Base-by-base conservation (phyloP, 768 basidiomycete genomes). In the Mycena galericulata region DNA sequence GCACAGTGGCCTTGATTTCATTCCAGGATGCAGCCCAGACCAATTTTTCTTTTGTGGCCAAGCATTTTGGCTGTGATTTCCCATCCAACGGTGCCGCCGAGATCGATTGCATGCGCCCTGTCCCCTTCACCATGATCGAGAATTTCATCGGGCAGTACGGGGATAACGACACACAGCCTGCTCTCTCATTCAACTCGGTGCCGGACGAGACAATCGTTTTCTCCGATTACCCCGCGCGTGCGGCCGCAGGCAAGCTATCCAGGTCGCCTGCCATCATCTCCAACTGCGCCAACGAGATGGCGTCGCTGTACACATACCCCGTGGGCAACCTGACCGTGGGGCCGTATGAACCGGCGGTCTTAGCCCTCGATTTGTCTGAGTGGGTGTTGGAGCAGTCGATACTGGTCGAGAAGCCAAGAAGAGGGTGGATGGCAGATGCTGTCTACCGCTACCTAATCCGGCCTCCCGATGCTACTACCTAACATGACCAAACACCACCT, bases 1-100 rank as follows among this genome's bases (percentile, higher is more conserved):
- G 65, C 0, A 45, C 32, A 22, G 10, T 9, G 45, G 32, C 45
- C 36, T 15, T n/a, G 27, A 20, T 7, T n/a, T n/a, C n/a, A n/a
- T n/a, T n/a, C n/a, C n/a, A n/a, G n/a, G 46, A 53, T 34, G 20
- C 38, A 1, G 47, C 55, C 10, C 54, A 59, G 4, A 55, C 47
- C 60, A 64, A 63, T 15, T 71, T 71, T 30, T 43, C 70, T 32
- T 67, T 71, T 24, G 56, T 71, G 26, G 70, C 70, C 10, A 53
- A 30, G 22, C 53, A 55, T 4, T 59, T 67, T 17, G 70, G 65
- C 11, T 71, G 70, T 29, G 70, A 67, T 43, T 59, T 61, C 46
- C 40, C 56, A 17, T 20, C n/a, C 17, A 51, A 64, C 24, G 38
- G 43, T 10, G 57, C 29, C 1, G 38, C 51, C 2, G 70, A 71